Conservation (phyloP, 345 rosid species). For the Xanthoceras sorbifolium region DNA sequence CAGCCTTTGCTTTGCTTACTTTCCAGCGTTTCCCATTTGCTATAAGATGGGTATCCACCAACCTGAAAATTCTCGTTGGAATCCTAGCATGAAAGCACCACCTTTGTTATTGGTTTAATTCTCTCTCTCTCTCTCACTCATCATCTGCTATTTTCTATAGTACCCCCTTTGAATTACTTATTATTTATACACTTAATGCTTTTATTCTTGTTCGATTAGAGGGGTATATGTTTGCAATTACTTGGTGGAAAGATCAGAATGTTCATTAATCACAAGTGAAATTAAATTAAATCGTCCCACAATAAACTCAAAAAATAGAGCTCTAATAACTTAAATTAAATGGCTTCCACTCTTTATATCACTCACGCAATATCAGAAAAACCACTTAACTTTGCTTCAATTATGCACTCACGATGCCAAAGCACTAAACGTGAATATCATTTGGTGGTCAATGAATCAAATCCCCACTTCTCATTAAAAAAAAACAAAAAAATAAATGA, state of each 20-base stretch:
- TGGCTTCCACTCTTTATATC: constrained; percentile 38
- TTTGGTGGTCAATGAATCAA: constrained; percentile 47
- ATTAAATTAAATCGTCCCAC: too few species aligned
- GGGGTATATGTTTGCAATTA: too few species aligned
- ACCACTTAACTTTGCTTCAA: constrained; percentile 19
- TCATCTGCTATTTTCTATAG: neutral
- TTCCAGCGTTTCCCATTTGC: constrained; percentile 25
- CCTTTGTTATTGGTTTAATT: constrained; percentile 14
- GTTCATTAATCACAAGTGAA: neutral
- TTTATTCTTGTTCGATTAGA: constrained; percentile 4
- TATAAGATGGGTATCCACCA: constrained; percentile 36
- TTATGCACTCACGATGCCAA: constrained; percentile 17
- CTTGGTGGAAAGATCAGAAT: neutral
- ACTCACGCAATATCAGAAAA: constrained; percentile 16
- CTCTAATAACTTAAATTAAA: too few species aligned
- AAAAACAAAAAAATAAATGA: constrained; percentile 8
- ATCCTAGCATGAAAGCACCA: constrained; percentile 42
- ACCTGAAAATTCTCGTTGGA: constrained; percentile 26
- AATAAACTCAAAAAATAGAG: neutral
- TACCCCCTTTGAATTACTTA: neutral
- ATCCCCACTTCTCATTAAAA: constrained; percentile 36
- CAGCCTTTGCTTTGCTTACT: neutral
- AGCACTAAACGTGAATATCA: constrained; percentile 43
- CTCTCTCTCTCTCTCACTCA: constrained; percentile 13
- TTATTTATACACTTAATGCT: neutral